Conservation (phyloP, 2,329 filamentous ascomycete species). For the Talaromyces sp. region DNA sequence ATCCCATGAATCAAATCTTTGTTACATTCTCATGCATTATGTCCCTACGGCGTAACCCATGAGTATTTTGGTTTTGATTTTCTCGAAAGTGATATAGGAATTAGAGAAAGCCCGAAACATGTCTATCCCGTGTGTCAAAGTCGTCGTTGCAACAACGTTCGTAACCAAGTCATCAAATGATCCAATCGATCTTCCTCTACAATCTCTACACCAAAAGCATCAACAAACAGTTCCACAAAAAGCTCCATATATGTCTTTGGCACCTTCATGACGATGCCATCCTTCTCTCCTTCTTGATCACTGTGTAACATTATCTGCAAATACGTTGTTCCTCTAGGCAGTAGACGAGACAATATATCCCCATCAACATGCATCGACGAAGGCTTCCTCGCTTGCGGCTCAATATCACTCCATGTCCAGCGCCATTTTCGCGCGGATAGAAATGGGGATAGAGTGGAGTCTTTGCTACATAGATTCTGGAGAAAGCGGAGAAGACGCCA, state of each 20-base stretch:
- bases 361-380: slow-evolving; percentile 63
- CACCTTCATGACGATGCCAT: neutral
- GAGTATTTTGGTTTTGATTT: neutral
- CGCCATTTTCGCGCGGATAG: slow-evolving; percentile 32
- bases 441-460: slow-evolving; percentile 51
- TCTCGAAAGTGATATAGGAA: neutral
- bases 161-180: slow-evolving; percentile 36
- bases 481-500: slow-evolving; percentile 70
- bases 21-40: neutral
- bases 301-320: slow-evolving; percentile 31
- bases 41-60: too few species aligned
- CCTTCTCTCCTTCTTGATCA: slow-evolving; percentile 19
- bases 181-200: slow-evolving; percentile 23
- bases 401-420: slow-evolving; percentile 29
- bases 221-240: slow-evolving; percentile 44
- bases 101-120: neutral
- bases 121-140: slow-evolving; percentile 17
- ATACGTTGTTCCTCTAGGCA: slow-evolving; percentile 41
- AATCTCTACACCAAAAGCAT: slow-evolving; percentile 21
- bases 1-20: neutral
- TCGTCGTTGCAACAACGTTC: slow-evolving; percentile 27
- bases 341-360: slow-evolving; percentile 57
- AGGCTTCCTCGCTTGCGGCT: slow-evolving; percentile 43
- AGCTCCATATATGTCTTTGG: slow-evolving; percentile 32
- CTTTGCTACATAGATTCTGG: slow-evolving; percentile 61